phyloP scores from a whole-genome alignment of 768 basidiomycete species.

The Psilocybe azurescens region DNA sequence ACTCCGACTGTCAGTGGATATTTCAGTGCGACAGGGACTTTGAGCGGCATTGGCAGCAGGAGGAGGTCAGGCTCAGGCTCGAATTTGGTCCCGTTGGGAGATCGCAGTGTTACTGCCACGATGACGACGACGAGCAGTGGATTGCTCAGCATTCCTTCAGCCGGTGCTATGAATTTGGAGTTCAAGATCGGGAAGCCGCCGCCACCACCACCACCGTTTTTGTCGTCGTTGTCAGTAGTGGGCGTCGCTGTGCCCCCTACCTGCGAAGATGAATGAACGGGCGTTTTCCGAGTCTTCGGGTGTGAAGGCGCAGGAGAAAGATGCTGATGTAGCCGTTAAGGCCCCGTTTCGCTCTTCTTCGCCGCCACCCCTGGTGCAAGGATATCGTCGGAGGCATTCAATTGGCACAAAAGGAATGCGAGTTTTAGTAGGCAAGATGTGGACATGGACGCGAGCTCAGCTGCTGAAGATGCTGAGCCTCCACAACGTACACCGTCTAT shows the following conservation, averaged over 20 bases:
- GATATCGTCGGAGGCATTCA: not conserved
- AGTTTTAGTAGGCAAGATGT: too few relatives aligned
- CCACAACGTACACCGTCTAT: too few relatives aligned
- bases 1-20: constrained; percentile 50
- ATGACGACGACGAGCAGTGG: constrained; percentile 18
- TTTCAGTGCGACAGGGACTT: constrained; percentile 22
- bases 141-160: constrained; percentile 22
- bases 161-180: constrained; percentile 9
- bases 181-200: constrained; percentile 15
- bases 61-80: constrained; percentile 27
- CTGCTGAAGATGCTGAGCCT: too few relatives aligned
- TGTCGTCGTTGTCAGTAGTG: not conserved
- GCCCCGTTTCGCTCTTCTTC: not conserved
- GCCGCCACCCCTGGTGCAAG: not conserved
- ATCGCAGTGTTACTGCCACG: constrained; percentile 21
- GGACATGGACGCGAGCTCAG: too few relatives aligned
- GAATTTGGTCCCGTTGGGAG: constrained; percentile 15
- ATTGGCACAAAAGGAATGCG: too few relatives aligned
- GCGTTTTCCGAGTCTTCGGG: not conserved
- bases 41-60: constrained; percentile 17
- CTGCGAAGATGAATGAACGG: not conserved
- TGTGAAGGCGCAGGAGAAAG: not conserved
- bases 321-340: not conserved
- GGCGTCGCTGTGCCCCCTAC: too few relatives aligned
- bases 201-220: not conserved